phyloP scores from a whole-genome alignment of 2,329 filamentous ascomycete species.

The Trichoderma atroviride region DNA sequence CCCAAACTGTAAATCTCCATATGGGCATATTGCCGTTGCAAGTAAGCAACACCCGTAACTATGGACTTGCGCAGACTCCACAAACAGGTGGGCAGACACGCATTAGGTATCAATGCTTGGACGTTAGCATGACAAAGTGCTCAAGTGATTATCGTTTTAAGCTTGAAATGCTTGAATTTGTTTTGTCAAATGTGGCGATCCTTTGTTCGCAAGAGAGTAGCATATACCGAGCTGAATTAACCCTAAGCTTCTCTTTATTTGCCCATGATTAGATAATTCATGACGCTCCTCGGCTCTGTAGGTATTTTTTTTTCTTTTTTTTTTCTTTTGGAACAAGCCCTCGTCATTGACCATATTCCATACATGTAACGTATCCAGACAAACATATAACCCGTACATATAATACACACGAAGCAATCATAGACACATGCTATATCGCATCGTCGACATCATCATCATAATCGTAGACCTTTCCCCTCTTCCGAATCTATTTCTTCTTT shows the following conservation, averaged over 20 bases:
- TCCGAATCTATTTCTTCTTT: constrained; percentile 23
- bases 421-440: not conserved
- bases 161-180: not conserved
- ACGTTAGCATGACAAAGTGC: not conserved
- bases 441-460: not conserved
- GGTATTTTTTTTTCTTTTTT: not conserved
- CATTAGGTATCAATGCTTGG: not conserved
- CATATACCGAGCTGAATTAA: not conserved
- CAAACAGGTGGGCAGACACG: not conserved
- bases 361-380: not conserved
- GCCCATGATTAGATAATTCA: not conserved
- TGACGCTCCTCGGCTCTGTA: no score
- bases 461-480: not conserved
- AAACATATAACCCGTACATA: not conserved
- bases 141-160: not conserved
- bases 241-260: not conserved
- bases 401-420: not conserved
- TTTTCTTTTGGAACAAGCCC: no score
- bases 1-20: not conserved
- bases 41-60: not conserved
- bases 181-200: not conserved
- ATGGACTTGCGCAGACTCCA: not conserved
- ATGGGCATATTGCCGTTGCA: not conserved
- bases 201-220: not conserved
- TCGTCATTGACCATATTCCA: not conserved